Evolutionary conservation across 371 early-diverging fungal genomes (phyloP).

Genomic region (Mortierella sp.): DNA sequence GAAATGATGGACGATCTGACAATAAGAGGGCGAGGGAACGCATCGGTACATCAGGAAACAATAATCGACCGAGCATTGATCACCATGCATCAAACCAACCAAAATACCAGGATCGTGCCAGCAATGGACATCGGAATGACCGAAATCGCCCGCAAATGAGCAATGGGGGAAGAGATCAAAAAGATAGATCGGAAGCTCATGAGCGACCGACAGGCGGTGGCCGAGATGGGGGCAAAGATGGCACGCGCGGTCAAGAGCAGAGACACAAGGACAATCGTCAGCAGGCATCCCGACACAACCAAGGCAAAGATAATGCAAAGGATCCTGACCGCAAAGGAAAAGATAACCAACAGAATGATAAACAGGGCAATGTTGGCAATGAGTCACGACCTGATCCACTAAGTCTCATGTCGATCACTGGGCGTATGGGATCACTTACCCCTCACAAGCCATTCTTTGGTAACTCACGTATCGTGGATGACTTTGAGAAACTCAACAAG

Average conservation of each 20-base stretch:
- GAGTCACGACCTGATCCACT: slow-evolving; percentile 31
- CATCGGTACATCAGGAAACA: not conserved
- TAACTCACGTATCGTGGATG: slow-evolving; percentile 70
- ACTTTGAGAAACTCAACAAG: slow-evolving; percentile 74
- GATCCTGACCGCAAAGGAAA: slow-evolving; percentile 7
- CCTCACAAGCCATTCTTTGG: slow-evolving; percentile 58
- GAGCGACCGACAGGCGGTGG: slow-evolving; percentile 11
- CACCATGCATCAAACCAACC: slow-evolving; percentile 7
- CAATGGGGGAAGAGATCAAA: slow-evolving; percentile 12
- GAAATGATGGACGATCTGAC: slow-evolving; percentile 9
- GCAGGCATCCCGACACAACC: slow-evolving; percentile 8
- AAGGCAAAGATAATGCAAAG: slow-evolving; percentile 11
- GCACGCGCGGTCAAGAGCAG: slow-evolving; percentile 19
- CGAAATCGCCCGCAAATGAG: slow-evolving; percentile 17
- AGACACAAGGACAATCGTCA: slow-evolving; percentile 23
- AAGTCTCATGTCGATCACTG: slow-evolving; percentile 44
- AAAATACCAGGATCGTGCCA: slow-evolving; percentile 14
- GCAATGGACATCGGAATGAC: slow-evolving; percentile 12
- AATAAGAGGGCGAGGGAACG: slow-evolving; percentile 7
- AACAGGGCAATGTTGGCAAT: slow-evolving; percentile 6
- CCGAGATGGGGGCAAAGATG: slow-evolving; percentile 13
- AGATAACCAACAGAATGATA: slow-evolving; percentile 17
- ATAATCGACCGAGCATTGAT: slow-evolving; percentile 6
- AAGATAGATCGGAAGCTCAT: not conserved
- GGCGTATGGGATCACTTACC: slow-evolving; percentile 36